A percentile compares a stretch with the other conserved stretches of the same genome.
These are phyloP conservation scores for Boletus speciosus DNA, from an alignment of 768 basidiomycete genomes.

Conservation along the genomic window DNA sequence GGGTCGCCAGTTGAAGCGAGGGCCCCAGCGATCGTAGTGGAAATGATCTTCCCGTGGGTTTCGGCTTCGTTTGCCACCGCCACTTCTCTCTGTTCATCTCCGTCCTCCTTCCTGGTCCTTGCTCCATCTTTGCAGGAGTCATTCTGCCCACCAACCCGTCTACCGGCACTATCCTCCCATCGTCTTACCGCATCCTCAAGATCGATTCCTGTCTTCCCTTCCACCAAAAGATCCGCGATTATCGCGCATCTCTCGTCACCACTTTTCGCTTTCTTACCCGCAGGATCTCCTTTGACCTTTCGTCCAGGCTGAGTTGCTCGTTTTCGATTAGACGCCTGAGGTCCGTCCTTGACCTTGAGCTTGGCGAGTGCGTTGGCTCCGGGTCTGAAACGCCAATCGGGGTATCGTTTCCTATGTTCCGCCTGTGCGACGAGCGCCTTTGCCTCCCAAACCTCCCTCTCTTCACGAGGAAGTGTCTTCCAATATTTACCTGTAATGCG, in stretches of 20 bases:
- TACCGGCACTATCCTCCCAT: slow-evolving; percentile 33
- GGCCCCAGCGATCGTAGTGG: background rate
- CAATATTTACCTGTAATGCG: slow-evolving; percentile 58
- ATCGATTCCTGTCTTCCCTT: slow-evolving; percentile 62
- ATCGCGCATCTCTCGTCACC: slow-evolving; percentile 59
- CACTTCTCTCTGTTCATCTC: slow-evolving; percentile 25
- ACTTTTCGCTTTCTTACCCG: slow-evolving; percentile 27
- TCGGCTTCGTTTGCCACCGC: slow-evolving; percentile 14
- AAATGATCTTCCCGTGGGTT: slow-evolving; percentile 5
- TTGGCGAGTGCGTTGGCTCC: slow-evolving; percentile 46
- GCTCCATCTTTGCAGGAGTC: slow-evolving; percentile 1
- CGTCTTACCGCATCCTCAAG: slow-evolving; percentile 59
- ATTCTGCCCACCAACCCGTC: slow-evolving; percentile 2
- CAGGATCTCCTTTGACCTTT: slow-evolving; percentile 31
- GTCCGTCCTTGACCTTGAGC: slow-evolving; percentile 40
- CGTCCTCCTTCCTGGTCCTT: slow-evolving; percentile 11
- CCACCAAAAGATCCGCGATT: slow-evolving; percentile 62
- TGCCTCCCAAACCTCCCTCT: slow-evolving; percentile 73
- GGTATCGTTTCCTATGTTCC: slow-evolving; percentile 71
- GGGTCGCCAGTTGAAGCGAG: background rate
- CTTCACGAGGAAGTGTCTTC: slow-evolving; percentile 64
- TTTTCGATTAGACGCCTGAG: slow-evolving; percentile 27
- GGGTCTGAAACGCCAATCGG: slow-evolving; percentile 80
- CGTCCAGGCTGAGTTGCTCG: slow-evolving; percentile 27
- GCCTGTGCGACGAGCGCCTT: slow-evolving; percentile 68